Evolutionary conservation across 140 eudicot species (phyloP).

Genomic region (Senecio squalidus): DNA sequence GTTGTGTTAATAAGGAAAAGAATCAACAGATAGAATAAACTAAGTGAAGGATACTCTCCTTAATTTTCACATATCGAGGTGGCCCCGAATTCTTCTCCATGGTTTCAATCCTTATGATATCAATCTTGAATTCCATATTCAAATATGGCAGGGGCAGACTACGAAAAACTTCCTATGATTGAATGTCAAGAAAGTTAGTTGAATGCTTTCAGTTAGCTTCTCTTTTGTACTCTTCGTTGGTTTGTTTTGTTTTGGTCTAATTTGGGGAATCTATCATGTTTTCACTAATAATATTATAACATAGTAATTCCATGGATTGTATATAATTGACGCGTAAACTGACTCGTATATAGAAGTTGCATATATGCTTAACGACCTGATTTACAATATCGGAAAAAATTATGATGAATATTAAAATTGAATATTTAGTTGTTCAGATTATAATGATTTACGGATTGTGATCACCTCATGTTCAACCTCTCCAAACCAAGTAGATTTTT

Average conservation of each 20-base stretch:
- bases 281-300: too few species aligned
- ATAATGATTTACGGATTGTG: background rate
- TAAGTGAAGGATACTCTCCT: constrained; percentile 56
- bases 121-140: constrained; percentile 56
- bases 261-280: too few species aligned
- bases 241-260: background rate
- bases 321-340: too few species aligned
- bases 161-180: constrained; percentile 49
- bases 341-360: background rate
- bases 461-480: too few species aligned
- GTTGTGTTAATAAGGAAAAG: background rate
- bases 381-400: background rate
- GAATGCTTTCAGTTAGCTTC: too few species aligned
- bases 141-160: constrained; percentile 45
- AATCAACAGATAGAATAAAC: background rate
- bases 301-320: too few species aligned
- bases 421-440: background rate
- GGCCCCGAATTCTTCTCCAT: constrained; percentile 36
- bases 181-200: constrained; percentile 8
- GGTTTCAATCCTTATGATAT: constrained; percentile 32
- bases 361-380: background rate
- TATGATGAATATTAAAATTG: background rate
- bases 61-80: constrained; percentile 51
- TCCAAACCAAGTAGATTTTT: too few species aligned
- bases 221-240: too few species aligned